phyloP scores from a whole-genome alignment of 306 rosid genomes.

The Trichosanthes cucumerina region DNA sequence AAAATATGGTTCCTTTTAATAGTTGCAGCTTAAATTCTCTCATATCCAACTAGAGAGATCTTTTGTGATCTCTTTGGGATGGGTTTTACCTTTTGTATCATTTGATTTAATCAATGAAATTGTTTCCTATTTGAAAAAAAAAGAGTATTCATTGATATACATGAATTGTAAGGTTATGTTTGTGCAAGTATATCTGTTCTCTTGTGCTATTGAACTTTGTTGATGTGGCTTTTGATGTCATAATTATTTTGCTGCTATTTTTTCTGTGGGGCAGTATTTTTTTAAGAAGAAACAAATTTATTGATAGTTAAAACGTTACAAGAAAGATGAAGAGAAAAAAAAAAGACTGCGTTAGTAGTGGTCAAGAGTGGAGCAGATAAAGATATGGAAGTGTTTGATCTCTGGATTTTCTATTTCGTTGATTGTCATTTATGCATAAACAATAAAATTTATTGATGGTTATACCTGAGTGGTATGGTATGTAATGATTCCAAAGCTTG shows the following conservation, averaged over 20 bases:
- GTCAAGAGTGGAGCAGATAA: background rate
- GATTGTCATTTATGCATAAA: background rate
- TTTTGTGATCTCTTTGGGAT: background rate
- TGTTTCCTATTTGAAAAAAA: background rate
- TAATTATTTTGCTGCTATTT: background rate
- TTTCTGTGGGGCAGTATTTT: background rate
- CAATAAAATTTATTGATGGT: background rate
- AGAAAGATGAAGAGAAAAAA: background rate
- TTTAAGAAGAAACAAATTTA: background rate
- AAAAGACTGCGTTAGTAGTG: background rate
- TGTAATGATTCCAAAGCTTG: too few species aligned
- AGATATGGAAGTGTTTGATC: background rate
- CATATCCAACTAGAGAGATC: background rate
- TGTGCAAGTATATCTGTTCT: background rate
- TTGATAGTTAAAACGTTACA: background rate
- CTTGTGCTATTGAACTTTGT: background rate
- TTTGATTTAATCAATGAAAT: too few species aligned
- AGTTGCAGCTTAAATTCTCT: background rate
- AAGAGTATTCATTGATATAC: too few species aligned
- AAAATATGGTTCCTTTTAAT: too few species aligned
- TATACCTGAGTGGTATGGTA: background rate
- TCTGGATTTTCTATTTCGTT: background rate
- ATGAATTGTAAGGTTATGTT: background rate
- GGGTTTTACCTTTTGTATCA: background rate
- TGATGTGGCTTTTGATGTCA: background rate